Evolutionary conservation across 495 filamentous ascomycete species (phyloP), one percentile per base, ranked within the genome.

Genomic region (Podospora anserina): DNA sequence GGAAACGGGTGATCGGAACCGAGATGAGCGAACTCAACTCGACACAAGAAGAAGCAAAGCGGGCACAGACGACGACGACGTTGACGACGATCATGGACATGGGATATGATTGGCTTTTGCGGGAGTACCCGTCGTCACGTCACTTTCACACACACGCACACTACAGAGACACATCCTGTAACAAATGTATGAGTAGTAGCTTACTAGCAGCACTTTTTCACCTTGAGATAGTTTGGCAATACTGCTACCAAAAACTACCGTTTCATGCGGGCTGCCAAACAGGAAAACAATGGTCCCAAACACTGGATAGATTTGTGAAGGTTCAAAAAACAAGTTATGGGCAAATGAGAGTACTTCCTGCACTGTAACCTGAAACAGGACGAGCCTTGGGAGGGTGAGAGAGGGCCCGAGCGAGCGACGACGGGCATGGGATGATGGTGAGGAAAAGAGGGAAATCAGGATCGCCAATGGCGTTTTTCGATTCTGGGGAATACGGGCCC

Each of bases 331-430:
- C 39, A 49, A 49, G 66, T 64, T 63, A 18, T 20, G 54, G 27
- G 60, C 67, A 59, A 69, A 69, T 65, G 62, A 28, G 62, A 65
- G 5, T 20, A 28, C 20, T 65, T 65, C 67, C 56, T 16, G 39
- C 62, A 16, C 28, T 44, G 62, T 54, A 54, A 69, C 67, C 34
- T 69, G 67, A 65, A 69, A 65, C 66, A 26, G 34, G 30, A 64
- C 61, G 56, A 27, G 56, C 56, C 59, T 61, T 61, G 26, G 16
- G 19, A n/a, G 23, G 23, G 23, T 23, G 23, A 61, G n/a, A 9
- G 30, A 61, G 23, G 23, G 59, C 59, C 13, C 9, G 39, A 49
- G 39, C 39, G 39, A 49, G 39, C 7, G 39, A 49, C 39, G 39
- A 3, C 39, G 39, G 39, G 39, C 39, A 32, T 6, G 59, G 19